These are phyloP conservation scores for Solanum lycopersicoides DNA, from an alignment of 257 asterid species.

Conservation along the genomic window DNA sequence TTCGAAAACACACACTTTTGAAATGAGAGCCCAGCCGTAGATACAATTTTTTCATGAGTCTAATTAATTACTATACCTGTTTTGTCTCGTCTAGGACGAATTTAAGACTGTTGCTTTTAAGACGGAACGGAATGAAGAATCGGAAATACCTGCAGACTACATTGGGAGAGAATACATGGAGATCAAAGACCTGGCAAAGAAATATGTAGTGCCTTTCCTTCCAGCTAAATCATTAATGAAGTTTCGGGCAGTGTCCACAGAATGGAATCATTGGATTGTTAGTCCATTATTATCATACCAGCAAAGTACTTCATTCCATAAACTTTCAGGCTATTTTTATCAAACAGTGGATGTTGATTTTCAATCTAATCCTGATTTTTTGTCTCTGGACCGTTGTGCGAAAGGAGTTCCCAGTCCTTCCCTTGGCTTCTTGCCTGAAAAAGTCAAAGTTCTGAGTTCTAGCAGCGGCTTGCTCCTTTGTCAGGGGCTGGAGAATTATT, in stretches of 20 bases:
- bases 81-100: background rate
- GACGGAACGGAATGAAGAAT: background rate
- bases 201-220: constrained; percentile 25
- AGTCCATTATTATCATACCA: constrained; percentile 26
- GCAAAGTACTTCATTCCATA: constrained; percentile 27
- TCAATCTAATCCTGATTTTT: background rate
- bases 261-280: constrained; percentile 30
- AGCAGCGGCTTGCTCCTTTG: constrained; percentile 35
- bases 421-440: constrained; percentile 16
- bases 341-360: background rate
- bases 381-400: constrained; percentile 6
- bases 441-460: constrained; percentile 11
- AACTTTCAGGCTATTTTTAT: constrained; percentile 32
- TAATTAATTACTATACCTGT: background rate
- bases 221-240: constrained; percentile 32
- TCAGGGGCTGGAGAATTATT: constrained; percentile 6
- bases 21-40: background rate
- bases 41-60: background rate
- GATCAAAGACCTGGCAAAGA: constrained; percentile 16
- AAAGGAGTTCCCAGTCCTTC: constrained; percentile 24
- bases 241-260: constrained; percentile 30
- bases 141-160: background rate
- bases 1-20: background rate
- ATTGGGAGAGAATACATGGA: background rate
- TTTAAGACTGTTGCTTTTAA: background rate